Conservation (phyloP, 306 rosid genomes). For the Inga oerstediana region DNA sequence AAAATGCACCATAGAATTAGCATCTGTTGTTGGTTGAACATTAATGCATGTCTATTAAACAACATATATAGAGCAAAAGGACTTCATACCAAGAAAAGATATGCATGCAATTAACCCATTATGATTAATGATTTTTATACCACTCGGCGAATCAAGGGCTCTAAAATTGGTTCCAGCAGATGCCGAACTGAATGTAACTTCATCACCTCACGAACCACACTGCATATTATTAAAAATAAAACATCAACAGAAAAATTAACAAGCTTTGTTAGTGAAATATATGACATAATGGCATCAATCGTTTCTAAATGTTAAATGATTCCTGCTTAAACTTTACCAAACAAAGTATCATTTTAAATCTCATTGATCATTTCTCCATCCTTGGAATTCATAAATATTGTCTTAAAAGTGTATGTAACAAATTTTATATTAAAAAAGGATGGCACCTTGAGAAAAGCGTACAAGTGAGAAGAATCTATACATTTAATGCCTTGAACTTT, state of each 20-base stretch:
- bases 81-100: slow-evolving; percentile 17
- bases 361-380: background rate
- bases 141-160: slow-evolving; percentile 90
- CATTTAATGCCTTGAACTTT: background rate
- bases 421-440: background rate
- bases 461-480: background rate
- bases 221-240: slow-evolving; percentile 39
- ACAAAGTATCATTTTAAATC: background rate
- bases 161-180: slow-evolving; percentile 74
- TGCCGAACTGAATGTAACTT: slow-evolving; percentile 59
- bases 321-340: background rate
- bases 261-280: slow-evolving; percentile 4
- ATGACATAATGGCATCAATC: background rate
- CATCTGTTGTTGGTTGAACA: slow-evolving; percentile 13
- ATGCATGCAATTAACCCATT: slow-evolving; percentile 8
- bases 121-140: slow-evolving; percentile 48
- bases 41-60: slow-evolving; percentile 16
- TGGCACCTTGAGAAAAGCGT: background rate
- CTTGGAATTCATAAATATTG: background rate
- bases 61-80: slow-evolving; percentile 11
- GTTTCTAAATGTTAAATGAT: background rate
- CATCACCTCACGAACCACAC: slow-evolving; percentile 79
- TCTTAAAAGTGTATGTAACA: background rate
- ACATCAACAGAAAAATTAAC: slow-evolving; percentile 1
- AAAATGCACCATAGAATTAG: slow-evolving; percentile 14